Base-by-base conservation (phyloP, 2,329 filamentous ascomycete genomes). In the Gremmenia infestans region DNA sequence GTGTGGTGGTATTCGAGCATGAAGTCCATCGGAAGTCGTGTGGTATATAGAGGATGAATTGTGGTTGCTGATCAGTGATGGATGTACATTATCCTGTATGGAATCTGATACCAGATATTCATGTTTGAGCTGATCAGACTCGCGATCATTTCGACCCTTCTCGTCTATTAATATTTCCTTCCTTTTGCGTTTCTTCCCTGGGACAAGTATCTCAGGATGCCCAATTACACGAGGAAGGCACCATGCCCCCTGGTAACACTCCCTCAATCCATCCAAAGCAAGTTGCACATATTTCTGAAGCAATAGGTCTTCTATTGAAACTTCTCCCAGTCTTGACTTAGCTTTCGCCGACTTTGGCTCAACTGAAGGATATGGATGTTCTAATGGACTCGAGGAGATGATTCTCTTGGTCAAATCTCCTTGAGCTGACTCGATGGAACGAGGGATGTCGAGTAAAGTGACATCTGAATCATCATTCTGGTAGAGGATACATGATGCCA, bases 381-480 rank as follows among this genome's bases (percentile, higher is more conserved):
- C 55, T 9, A 74, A 56, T 1, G 79, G 73, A 45, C 61, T 9
- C 2, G 65, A 72, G 0, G 79, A 81, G 12, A 76, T 28, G 1
- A 71, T 48, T 53, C 54, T 63, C 48, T 42, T 46, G n/a, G 1
- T 43, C 11, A 23, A 42, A 4, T 15, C 3, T 15, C 47, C 76
- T 71, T 91, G 88, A 17, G 81, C 82, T 57, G 82, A 76, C 61
- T 88, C 84, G 40, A 91, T 80, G 1, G 88, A 89, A 17, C 76
- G 74, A 23, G 88, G 87, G 47, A 91, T 81, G 65, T 92, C 88
- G 51, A 91, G 70, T 25, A 91, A 69, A 22, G 82, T 74, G 52
- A 86, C 71, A 47, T 78, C 75, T 49, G 72, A 66, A 48, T 75
- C 72, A 2, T 70, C 63, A 60, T 77, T 83, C 60, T 80, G 75